Evolutionary conservation across 805 yeast genomes (phyloP).

Genomic region (Sugiyamaella boreocaroliniensis): DNA sequence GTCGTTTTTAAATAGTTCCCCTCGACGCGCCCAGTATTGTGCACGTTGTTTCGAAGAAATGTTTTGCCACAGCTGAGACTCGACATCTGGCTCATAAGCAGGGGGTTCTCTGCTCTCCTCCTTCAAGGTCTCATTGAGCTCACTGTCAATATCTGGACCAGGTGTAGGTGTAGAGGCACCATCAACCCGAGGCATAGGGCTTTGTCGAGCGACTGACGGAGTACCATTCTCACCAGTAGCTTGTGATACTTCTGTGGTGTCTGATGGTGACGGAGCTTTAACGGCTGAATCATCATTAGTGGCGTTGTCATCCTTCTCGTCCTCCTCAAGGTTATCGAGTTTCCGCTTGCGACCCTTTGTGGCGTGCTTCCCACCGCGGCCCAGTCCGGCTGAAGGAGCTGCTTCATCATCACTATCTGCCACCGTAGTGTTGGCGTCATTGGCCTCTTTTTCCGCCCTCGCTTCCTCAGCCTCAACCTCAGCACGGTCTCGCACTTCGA

Average conservation of each 20-base stretch:
- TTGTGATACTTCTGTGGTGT: background rate
- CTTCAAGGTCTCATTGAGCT: slow-evolving; percentile 8
- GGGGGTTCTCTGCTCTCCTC: slow-evolving; percentile 7
- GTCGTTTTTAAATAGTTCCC: slow-evolving; percentile 55
- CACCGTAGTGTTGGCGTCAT: slow-evolving; percentile 2
- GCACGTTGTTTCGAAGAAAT: slow-evolving; percentile 74
- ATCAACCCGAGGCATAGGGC: slow-evolving; percentile 3
- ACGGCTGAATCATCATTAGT: slow-evolving; percentile 1
- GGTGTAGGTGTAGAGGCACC: slow-evolving; percentile 7
- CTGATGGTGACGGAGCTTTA: background rate
- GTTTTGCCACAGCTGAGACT: slow-evolving; percentile 77
- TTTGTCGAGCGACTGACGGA: slow-evolving; percentile 1
- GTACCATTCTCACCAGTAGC: slow-evolving; percentile 4
- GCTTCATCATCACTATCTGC: slow-evolving; percentile 17
- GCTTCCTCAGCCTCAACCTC: slow-evolving; percentile 36
- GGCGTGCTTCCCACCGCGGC: slow-evolving; percentile 27
- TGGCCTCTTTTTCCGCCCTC: slow-evolving; percentile 9
- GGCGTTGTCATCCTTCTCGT: slow-evolving; percentile 2
- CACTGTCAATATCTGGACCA: slow-evolving; percentile 14
- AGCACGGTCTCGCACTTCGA: slow-evolving; percentile 52
- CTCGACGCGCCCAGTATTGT: slow-evolving; percentile 61
- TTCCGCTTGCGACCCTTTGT: slow-evolving; percentile 24
- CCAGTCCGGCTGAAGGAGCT: slow-evolving; percentile 16
- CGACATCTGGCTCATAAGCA: slow-evolving; percentile 47
- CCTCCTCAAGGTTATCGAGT: slow-evolving; percentile 18